Evolutionary conservation across 352 stramenopile genomes (phyloP).

Genomic region (Globisporangium alternatum): DNA sequence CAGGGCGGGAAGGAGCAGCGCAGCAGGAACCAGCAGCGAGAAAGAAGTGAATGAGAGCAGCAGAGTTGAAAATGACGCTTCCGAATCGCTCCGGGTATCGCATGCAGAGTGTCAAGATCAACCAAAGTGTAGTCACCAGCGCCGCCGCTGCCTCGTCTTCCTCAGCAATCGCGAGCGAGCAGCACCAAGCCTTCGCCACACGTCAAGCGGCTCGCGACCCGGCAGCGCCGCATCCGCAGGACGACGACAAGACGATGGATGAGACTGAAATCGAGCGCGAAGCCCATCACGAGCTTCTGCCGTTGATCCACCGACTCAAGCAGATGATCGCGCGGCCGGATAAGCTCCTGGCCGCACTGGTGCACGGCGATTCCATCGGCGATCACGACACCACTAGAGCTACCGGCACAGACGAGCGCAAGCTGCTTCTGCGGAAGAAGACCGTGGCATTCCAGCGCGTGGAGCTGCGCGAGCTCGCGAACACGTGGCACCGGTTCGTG

Average conservation of each 20-base stretch:
- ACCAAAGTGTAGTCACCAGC: conserved; percentile 9
- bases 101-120: conserved; percentile 15
- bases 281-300: conserved; percentile 29
- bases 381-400: background rate
- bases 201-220: background rate
- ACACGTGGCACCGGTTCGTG: conserved; percentile 30
- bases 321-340: conserved; percentile 43
- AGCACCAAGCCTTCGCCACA: background rate
- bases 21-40: background rate
- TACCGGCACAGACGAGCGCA: conserved; percentile 14
- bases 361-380: conserved; percentile 17
- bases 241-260: conserved; percentile 6
- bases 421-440: conserved; percentile 30
- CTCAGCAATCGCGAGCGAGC: background rate
- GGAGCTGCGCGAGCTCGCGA: conserved; percentile 29
- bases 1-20: background rate
- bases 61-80: conserved; percentile 55
- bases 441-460: conserved; percentile 31
- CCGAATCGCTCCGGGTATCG: conserved; percentile 39
- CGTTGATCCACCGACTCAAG: conserved; percentile 45
- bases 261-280: conserved; percentile 9
- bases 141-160: conserved; percentile 9
- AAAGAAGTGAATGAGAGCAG: conserved; percentile 8
- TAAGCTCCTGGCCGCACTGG: conserved; percentile 47
- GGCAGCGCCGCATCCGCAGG: background rate